phyloP scores from a whole-genome alignment of 2,329 filamentous ascomycete species.

The Septoria petroselini region DNA sequence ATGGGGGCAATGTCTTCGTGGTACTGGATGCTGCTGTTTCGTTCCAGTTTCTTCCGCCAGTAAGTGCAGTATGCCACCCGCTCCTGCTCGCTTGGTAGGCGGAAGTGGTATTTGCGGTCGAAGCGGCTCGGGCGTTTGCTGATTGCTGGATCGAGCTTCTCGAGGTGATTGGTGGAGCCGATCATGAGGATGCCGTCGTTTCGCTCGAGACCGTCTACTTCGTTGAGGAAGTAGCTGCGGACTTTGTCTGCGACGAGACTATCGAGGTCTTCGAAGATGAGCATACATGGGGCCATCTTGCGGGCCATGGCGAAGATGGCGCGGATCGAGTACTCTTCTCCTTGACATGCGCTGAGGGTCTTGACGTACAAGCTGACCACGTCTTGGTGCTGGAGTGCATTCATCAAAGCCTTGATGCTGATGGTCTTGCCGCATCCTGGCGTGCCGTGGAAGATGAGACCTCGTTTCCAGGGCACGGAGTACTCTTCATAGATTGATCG shows the following conservation, averaged over 20 bases:
- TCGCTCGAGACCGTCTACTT: conserved; percentile 64
- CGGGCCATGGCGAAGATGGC: conserved; percentile 59
- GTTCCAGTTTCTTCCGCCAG: conserved; percentile 58
- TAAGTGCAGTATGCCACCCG: conserved; percentile 60
- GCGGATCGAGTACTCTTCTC: conserved; percentile 46
- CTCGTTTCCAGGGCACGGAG: conserved; percentile 49
- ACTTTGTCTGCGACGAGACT: conserved; percentile 60
- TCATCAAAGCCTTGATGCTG: conserved; percentile 42
- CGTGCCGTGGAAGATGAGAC: conserved; percentile 43
- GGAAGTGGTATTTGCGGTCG: conserved; percentile 65
- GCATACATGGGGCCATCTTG: conserved; percentile 62
- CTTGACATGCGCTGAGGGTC: conserved; percentile 39
- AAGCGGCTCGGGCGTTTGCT: conserved; percentile 62
- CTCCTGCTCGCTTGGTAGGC: conserved; percentile 48
- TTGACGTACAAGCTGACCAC: conserved; percentile 44
- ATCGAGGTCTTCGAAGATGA: conserved; percentile 70
- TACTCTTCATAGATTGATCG: conserved; percentile 44
- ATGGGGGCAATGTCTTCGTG: conserved; percentile 38
- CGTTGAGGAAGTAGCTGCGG: conserved; percentile 68
- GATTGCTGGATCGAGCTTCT: conserved; percentile 63
- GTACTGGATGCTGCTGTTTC: conserved; percentile 54
- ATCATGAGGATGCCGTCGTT: conserved; percentile 69
- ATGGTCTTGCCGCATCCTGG: conserved; percentile 48
- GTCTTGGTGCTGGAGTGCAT: conserved; percentile 41
- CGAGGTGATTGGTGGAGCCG: conserved; percentile 48